These are phyloP conservation scores for Pestalotiopsis sp. DNA, from an alignment of 2,329 filamentous ascomycete species.

Conservation along the genomic window DNA sequence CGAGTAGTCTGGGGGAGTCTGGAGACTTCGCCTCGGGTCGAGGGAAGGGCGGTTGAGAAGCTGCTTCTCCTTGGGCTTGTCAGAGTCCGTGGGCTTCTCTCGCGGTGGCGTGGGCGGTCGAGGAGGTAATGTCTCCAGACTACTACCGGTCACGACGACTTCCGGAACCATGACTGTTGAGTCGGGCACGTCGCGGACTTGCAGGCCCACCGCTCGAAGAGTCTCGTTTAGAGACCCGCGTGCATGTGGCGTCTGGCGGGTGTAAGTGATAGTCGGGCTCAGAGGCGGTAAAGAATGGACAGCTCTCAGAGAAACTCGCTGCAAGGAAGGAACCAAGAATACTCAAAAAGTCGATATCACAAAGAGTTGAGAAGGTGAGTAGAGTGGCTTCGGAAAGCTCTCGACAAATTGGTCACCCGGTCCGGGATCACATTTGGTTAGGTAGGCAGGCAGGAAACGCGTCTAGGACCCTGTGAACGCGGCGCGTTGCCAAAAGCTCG, in stretches of 20 bases:
- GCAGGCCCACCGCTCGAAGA: conserved; percentile 25
- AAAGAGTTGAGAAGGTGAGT: neutral
- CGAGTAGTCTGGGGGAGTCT: conserved; percentile 57
- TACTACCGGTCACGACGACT: conserved; percentile 32
- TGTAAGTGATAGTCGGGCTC: neutral
- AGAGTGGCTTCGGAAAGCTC: neutral
- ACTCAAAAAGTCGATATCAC: neutral
- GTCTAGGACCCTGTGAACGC: conserved; percentile 1
- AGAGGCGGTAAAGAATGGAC: neutral
- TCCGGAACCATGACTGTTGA: conserved; percentile 42
- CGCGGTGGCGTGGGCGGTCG: conserved; percentile 72
- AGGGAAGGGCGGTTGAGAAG: conserved; percentile 38
- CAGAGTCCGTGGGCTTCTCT: conserved; percentile 43
- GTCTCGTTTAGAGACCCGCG: neutral
- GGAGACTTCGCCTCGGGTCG: conserved; percentile 42
- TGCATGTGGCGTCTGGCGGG: conserved; percentile 5
- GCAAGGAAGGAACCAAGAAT: neutral
- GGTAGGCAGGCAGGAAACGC: neutral
- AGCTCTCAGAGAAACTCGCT: neutral
- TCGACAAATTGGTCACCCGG: conserved; percentile 3
- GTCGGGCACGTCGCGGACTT: conserved; percentile 24
- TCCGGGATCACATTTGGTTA: neutral
- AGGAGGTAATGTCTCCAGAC: conserved; percentile 56
- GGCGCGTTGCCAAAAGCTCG: conserved; percentile 4
- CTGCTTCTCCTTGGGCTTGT: conserved; percentile 28